Base-by-base conservation (phyloP, 2,329 filamentous ascomycete species). In the Elsinoe arachidis region DNA sequence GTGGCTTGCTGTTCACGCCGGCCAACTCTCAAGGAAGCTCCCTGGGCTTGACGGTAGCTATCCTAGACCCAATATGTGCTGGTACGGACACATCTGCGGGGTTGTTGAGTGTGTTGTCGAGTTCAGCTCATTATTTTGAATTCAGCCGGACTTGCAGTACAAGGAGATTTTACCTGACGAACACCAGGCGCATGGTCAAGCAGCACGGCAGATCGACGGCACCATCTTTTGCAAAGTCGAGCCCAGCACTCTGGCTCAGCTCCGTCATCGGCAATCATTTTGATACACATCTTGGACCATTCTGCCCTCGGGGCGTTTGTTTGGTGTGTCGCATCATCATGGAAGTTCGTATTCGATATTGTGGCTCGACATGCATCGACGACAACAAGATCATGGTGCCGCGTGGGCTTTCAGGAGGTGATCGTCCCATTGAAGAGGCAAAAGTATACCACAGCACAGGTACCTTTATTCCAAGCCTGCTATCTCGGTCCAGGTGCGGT, bases 181-280 rank as follows among this genome's bases (percentile, higher is more conserved):
- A 53, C 33, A 23, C 49, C 49, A 39, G 33, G 34, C 33, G 12
- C 9, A 53, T 39, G 49, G 49, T 38, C 49, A 23, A 53, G 49
- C 49, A 53, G 35, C 10, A 53, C 49, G 49, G 49, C 49, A 38
- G 49, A 53, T 53, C 49, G 49, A 53, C 49, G 35, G 49, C 26
- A 53, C 49, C 26, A 53, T 51, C 38, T 26, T 34, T 53, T 39
- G 49, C 34, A 38, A 53, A 34, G 34, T 39, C 15, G 49, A 53
- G 49, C 49, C 49, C 49, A 34, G 19, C 33, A 15, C 34, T 39
- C 35, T 39, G 49, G 49, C 33, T 53, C 49, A 39, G 17, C 26
- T 53, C 41, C 49, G 49, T 53, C 49, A 53, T 53, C 49, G 26
- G n/a, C 49, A 53, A 37, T 53, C 35, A 38, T 26, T 17, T 15